Conservation (phyloP, 495 filamentous ascomycete species). For the Annulohypoxylon bovei region DNA sequence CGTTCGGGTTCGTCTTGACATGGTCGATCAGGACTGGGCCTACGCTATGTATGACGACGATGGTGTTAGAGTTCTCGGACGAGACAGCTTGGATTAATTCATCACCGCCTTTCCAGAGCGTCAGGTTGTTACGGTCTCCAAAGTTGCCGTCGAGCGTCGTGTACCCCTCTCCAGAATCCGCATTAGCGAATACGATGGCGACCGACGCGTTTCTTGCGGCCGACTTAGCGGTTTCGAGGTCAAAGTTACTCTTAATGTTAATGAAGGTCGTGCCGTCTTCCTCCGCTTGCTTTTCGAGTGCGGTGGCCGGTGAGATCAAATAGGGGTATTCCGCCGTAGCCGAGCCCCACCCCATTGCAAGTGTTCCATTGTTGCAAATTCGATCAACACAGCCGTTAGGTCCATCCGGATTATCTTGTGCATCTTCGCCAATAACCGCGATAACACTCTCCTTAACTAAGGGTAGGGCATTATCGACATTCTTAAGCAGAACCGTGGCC, state of each 20-base stretch:
- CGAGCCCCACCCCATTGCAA: constrained; percentile 66
- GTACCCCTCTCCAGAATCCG: constrained; percentile 64
- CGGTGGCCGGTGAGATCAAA: constrained; percentile 64
- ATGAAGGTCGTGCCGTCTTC: constrained; percentile 41
- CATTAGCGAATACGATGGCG: constrained; percentile 67
- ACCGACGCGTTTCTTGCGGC: constrained; percentile 53
- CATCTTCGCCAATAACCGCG: constrained; percentile 71
- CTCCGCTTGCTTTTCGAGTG: constrained; percentile 56
- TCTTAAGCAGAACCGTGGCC: constrained; percentile 71
- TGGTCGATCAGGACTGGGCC: constrained; percentile 61
- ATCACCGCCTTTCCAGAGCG: constrained; percentile 62
- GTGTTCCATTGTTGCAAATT: constrained; percentile 64
- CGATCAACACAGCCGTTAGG: constrained; percentile 57
- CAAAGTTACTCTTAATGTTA: constrained; percentile 50
- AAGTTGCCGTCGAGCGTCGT: constrained; percentile 66
- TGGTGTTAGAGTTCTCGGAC: constrained; percentile 59
- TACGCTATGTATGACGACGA: constrained; percentile 65
- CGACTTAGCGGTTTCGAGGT: constrained; percentile 46
- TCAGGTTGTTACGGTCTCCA: constrained; percentile 63
- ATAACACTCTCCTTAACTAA: constrained; percentile 59
- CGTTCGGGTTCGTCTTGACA: constrained; percentile 63
- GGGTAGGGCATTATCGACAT: constrained; percentile 63
- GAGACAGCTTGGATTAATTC: constrained; percentile 62
- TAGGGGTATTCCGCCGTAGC: constrained; percentile 77
- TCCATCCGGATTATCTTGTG: constrained; percentile 60